A percentile compares a stretch with the other conserved stretches of the same genome.
Evolutionary conservation across 2,329 filamentous ascomycete genomes (phyloP).

Genomic region (Calycina marina): DNA sequence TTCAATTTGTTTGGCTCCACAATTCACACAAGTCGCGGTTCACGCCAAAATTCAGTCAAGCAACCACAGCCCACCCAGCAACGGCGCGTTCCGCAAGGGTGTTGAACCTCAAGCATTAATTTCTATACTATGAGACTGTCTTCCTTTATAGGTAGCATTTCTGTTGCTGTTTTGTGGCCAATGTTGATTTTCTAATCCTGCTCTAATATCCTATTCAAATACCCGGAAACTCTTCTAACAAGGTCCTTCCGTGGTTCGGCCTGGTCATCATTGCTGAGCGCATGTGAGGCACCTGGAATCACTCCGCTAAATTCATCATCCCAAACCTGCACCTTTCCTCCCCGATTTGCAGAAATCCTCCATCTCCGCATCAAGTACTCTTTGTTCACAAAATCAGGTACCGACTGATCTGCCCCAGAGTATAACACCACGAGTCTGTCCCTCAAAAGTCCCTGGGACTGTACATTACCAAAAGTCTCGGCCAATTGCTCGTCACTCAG

Average conservation of each 20-base stretch:
- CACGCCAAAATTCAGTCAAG: neutral
- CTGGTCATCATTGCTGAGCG: constrained; percentile 32
- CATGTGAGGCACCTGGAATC: constrained; percentile 33
- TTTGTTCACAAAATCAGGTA: constrained; percentile 30
- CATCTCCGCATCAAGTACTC: constrained; percentile 27
- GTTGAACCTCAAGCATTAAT: no score
- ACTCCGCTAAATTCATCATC: constrained; percentile 32
- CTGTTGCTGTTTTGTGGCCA: no score
- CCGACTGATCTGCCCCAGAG: constrained; percentile 31
- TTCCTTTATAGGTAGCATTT: no score
- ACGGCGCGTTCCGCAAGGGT: no score
- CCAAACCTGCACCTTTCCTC: constrained; percentile 26
- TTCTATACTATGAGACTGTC: no score
- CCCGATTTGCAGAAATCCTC: constrained; percentile 26
- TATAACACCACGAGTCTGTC: constrained; percentile 28
- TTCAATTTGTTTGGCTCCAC: neutral
- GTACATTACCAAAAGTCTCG: constrained; percentile 39
- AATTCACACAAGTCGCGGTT: neutral
- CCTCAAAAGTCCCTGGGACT: no score
- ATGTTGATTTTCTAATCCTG: no score
- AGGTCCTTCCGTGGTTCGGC: constrained; percentile 22
- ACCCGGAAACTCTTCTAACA: constrained; percentile 8
- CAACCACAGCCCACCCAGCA: neutral
- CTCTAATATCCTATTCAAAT: no score
- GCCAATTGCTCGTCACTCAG: constrained; percentile 32